Base-by-base conservation (phyloP, 306 rosid genomes). In the Hippophae rhamnoides region DNA sequence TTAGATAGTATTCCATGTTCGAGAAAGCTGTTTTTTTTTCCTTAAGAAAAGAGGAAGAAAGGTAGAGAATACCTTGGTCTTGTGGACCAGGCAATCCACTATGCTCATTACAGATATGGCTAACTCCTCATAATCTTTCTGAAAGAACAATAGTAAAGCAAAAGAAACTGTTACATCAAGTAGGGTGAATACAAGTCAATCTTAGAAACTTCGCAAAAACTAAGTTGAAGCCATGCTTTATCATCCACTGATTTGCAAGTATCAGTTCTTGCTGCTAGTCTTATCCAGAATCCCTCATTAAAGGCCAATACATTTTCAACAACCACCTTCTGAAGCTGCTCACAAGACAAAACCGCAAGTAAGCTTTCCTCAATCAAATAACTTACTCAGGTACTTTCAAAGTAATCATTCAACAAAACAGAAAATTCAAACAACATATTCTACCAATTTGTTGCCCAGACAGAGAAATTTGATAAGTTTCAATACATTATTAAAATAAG, bases 121-220 rank as follows among this genome's bases (percentile, higher is more conserved):
- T 79, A 90, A 76, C 52, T 90, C 97, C 77, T 90, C 92, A 57
- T 90, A 90, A 80, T 87, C 97, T 68, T 79, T 90, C 96, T 90
- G 89, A 68, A 65, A 67, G 61, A 52, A 73, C 42, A 75, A 53
- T 25, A 52, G 68, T 44, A n/a, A 62, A 58, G 27, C 60, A 8
- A 46, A 66, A 43, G 23, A 31, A 67, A 61, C 69, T 53, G 31
- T 43, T 56, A 56, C 42, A 61, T 11, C 66, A 53, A 12, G 25
- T 63, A 66, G 10, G 58, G 61, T 50, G 41, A 5, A 61, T 61
- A 70, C 13, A 67, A 12, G 64, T 60, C n/a, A 43, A 41, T 49
- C 52, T 47, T 10, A 44, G 71, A 65, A 54, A 48, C 11, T 46
- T 42, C 55, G 38, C 6, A 54, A 12, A 66, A 69, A 67, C 55